Evolutionary conservation across 2,329 filamentous ascomycete genomes (phyloP).

Genomic region (Albifimbria verrucaria): DNA sequence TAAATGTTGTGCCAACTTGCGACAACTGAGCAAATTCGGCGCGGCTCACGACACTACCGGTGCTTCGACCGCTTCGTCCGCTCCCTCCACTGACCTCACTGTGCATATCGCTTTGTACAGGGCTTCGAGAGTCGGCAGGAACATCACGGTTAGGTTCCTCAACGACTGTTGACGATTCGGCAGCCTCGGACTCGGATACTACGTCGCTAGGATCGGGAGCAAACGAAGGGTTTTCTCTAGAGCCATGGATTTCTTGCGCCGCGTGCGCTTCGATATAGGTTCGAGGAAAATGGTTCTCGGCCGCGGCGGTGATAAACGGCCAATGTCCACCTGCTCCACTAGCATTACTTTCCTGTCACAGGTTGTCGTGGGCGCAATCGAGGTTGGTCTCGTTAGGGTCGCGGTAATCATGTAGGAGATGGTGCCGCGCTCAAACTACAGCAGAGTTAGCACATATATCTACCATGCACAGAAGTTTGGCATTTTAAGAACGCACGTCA

Average conservation of each 20-base stretch:
- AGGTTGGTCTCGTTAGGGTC: slow-evolving; percentile 82
- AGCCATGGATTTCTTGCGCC: slow-evolving; percentile 53
- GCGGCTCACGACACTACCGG: slow-evolving; percentile 59
- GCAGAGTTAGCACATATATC: background rate
- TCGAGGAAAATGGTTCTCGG: slow-evolving; percentile 83
- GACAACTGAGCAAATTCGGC: slow-evolving; percentile 36
- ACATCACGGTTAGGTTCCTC: slow-evolving; percentile 38
- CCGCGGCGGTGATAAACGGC: slow-evolving; percentile 68
- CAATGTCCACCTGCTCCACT: slow-evolving; percentile 81
- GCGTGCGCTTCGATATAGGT: slow-evolving; percentile 70
- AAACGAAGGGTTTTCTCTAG: slow-evolving; percentile 43
- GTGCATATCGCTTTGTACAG: slow-evolving; percentile 50
- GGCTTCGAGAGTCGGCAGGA: slow-evolving; percentile 34
- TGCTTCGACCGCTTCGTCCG: slow-evolving; percentile 66
- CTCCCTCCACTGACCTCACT: slow-evolving; percentile 59
- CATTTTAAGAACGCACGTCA: slow-evolving; percentile 62
- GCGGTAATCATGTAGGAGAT: slow-evolving; percentile 90
- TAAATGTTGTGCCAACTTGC: slow-evolving; percentile 24
- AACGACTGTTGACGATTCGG: slow-evolving; percentile 36
- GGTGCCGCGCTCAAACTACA: slow-evolving; percentile 89
- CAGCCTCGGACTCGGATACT: slow-evolving; percentile 31
- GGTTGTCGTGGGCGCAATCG: slow-evolving; percentile 74
- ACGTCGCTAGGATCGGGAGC: slow-evolving; percentile 35
- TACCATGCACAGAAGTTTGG: background rate
- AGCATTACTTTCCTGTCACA: slow-evolving; percentile 80